Conservation (phyloP, 2,329 filamentous ascomycete species). For the Arthroderma sp. region DNA sequence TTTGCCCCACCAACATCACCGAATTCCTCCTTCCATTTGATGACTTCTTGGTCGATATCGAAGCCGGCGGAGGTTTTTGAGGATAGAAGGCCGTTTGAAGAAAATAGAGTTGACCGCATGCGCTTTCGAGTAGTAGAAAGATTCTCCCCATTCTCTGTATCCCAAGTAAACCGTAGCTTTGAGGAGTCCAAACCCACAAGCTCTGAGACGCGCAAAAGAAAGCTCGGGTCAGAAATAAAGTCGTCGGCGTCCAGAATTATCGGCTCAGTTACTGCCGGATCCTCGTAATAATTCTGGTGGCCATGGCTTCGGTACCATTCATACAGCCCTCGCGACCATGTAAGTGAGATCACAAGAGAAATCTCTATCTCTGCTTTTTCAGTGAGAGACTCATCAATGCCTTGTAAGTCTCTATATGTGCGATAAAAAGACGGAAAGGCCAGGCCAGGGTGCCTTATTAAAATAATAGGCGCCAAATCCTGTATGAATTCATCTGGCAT, state of each 20-base stretch:
- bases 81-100: slow-evolving; percentile 22
- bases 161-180: slow-evolving; percentile 22
- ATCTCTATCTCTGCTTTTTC: not conserved
- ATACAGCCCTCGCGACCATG: slow-evolving; percentile 22
- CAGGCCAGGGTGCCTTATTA: slow-evolving; percentile 28
- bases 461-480: slow-evolving; percentile 20
- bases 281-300: slow-evolving; percentile 3
- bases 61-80: slow-evolving; percentile 18
- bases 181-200: slow-evolving; percentile 21
- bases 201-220: slow-evolving; percentile 18
- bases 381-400: not conserved
- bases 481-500: slow-evolving; percentile 23
- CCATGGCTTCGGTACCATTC: slow-evolving; percentile 21
- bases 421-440: slow-evolving; percentile 26
- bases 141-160: not conserved
- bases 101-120: slow-evolving; percentile 19
- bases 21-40: slow-evolving; percentile 27
- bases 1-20: slow-evolving; percentile 16
- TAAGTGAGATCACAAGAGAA: slow-evolving; percentile 10
- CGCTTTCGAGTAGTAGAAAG: too few relatives aligned
- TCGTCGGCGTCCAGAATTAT: slow-evolving; percentile 28
- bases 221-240: slow-evolving; percentile 21
- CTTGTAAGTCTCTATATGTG: not conserved
- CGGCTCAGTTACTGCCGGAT: slow-evolving; percentile 10
- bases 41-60: slow-evolving; percentile 21